Percentiles rank a stretch among this genome's conserved stretches.
Evolutionary conservation across 306 rosid genomes (phyloP).

Genomic region (Cotoneaster glaucophyllus): DNA sequence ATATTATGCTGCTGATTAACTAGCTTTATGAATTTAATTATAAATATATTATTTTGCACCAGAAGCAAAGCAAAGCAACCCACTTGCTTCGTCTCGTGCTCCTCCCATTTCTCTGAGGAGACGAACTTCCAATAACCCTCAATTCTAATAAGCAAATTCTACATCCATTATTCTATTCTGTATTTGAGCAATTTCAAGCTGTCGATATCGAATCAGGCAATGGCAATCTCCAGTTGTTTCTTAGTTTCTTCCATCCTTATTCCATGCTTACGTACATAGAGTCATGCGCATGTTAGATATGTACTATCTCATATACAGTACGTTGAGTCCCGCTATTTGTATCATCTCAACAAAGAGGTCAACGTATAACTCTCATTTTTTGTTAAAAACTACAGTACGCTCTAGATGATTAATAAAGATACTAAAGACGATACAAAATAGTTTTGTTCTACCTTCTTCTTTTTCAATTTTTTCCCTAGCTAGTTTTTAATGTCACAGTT

Average conservation of each 20-base stretch:
- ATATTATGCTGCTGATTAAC: neutral
- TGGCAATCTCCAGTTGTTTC: constrained; percentile 17
- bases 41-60: constrained; percentile 22
- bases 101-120: constrained; percentile 38
- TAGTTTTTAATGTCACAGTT: no score
- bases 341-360: neutral
- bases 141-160: constrained; percentile 4
- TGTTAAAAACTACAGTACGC: no score
- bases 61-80: constrained; percentile 40
- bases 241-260: constrained; percentile 10
- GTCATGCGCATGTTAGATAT: neutral
- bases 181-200: constrained; percentile 25
- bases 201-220: constrained; percentile 21
- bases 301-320: no score
- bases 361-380: no score
- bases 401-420: no score
- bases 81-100: constrained; percentile 64
- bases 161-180: constrained; percentile 2
- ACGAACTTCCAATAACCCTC: constrained; percentile 39
- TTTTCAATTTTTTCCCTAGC: no score
- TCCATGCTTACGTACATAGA: neutral
- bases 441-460: no score
- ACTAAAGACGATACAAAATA: no score
- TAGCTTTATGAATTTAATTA: constrained; percentile 1
- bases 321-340: neutral